Evolutionary conservation across 108 stramenopile genomes (phyloP), one percentile per base, ranked within the genome.

Genomic region (Licmophora abbreviata): DNA sequence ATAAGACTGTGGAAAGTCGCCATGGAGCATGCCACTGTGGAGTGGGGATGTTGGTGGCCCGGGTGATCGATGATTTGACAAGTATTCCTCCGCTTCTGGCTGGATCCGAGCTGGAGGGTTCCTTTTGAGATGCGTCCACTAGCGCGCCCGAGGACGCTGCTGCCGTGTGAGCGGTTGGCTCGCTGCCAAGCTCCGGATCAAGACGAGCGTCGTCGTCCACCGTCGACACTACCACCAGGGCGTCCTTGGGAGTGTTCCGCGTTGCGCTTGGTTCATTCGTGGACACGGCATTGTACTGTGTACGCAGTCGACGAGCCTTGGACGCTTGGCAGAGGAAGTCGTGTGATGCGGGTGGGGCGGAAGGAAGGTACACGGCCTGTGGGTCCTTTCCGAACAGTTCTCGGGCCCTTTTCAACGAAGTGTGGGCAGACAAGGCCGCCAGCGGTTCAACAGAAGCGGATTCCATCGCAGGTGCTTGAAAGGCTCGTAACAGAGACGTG

Each of bases 21-120:
- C 97, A 99, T 0, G 97, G 96, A 7, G 99, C 96, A 68, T 99
- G 99, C 99, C 99, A 99, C 27, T 65, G 66, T 20, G 99, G 99
- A 35, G 82, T 94, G 4, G 94, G 95, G 17, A 97, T 88, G 11
- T 48, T 46, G 4, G 15, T 18, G 17, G 17, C 43, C 8, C 7
- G n/a, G 7, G 18, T 7, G n/a, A 44, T 15, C 15, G 15, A 8
- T 18, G 43, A 15, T 7, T 18, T 44, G 43, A 9, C 15, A 40
- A 40, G 2, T 15, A 40, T n/a, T 46, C 18, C 26, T 46, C 14
- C 10, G 22, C 44, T 21, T 46, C 44, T 21, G 22, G 20, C 26
- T 46, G 44, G 3, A 25, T 12, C 43, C 18, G 43, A 12, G 8
- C 18, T 46, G n/a, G 22, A 25, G 3, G 44, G 14, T 18, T 44